A percentile compares a stretch with the other conserved stretches of the same genome.
phyloP scores from a whole-genome alignment of 1,284 basidiomycete genomes.

The Singerocomus inundabilis region DNA sequence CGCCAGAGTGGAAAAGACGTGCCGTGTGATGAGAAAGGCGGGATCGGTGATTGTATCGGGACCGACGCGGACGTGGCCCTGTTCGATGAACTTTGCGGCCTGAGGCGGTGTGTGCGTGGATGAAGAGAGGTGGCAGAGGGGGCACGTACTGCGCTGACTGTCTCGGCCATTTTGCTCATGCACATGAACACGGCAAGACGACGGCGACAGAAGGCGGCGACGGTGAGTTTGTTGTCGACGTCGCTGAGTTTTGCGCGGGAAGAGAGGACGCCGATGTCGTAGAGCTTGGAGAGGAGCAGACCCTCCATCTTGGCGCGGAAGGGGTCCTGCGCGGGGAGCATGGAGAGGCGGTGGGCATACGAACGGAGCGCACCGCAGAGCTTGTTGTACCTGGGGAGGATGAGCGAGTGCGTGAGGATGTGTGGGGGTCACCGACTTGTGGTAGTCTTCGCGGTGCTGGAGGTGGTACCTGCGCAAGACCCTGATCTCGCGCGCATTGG shows the following conservation, averaged over 20 bases:
- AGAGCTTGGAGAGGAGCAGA: conserved; percentile 90
- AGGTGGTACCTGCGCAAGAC: conserved; percentile 97
- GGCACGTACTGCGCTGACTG: conserved; percentile 83
- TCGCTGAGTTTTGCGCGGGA: conserved; percentile 83
- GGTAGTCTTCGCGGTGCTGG: conserved; percentile 93
- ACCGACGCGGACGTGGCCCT: conserved; percentile 96
- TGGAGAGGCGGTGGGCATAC: conserved; percentile 84
- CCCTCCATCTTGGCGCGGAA: conserved; percentile 85
- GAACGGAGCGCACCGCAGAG: conserved; percentile 87
- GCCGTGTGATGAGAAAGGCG: conserved; percentile 93
- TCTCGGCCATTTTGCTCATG: conserved; percentile 93
- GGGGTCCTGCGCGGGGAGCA: conserved; percentile 88
- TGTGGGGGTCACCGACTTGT: conserved; percentile 58
- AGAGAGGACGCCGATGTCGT: conserved; percentile 94
- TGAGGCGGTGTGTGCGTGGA: conserved; percentile 32
- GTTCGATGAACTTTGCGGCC: conserved; percentile 97
- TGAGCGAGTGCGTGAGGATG: conserved; percentile 3
- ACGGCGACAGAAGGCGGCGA: conserved; percentile 90
- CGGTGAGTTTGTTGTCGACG: conserved; percentile 92
- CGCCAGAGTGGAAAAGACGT: conserved; percentile 16
- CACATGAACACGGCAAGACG: conserved; percentile 93
- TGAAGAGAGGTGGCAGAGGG: conserved; percentile 2
- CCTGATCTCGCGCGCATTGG: conserved; percentile 87
- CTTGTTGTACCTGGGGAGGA: conserved; percentile 81
- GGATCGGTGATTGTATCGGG: conserved; percentile 97